Evolutionary conservation across 306 rosid species (phyloP), one percentile per base, ranked within the genome.

Genomic region (Chamaecrista fasciculata): DNA sequence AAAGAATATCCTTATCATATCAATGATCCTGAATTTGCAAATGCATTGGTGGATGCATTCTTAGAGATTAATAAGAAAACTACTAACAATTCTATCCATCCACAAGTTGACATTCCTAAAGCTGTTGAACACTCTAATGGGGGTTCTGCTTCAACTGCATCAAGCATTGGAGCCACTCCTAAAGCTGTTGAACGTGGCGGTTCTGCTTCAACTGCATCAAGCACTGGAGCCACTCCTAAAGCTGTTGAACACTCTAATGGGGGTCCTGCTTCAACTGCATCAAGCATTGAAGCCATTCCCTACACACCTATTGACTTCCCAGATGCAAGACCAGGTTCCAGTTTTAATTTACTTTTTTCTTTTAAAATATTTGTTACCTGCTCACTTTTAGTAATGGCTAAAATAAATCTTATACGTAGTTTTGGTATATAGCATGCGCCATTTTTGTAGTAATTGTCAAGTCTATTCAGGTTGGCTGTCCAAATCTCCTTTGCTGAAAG

Each of bases 291-390:
- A 76, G 24, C 59, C 59, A 64, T 85, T 77, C 64, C 59, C 15
- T 81, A 82, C 65, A 73, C 86, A 65, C 87, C 86, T 51, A 85
- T 74, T 60, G 88, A 90, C 75, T 90, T 90, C 80, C 96, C 98
- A 72, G 86, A 90, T 78, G 90, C 97, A 73, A 88, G 71, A 76
- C 84, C 87, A 90, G 98, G 98, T 93, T 77, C 57, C 42, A 23
- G n/a, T 69, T 71, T 63, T 46, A 49, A 74, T 78, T 74, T 59
- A 25, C 69, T 69, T 56, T 47, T 39, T 64, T 44, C 46, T 43
- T 62, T 67, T 16, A 6, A 46, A 57, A 40, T 77, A 49, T 57
- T 48, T 19, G 58, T 46, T 19, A 10, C 36, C 40, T 8, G 21
- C 36, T 19, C 23, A 23, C 15, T 11, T 62, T 40, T 29, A 36